Percentiles rank a stretch among this genome's conserved stretches.
Conservation (phyloP, 192 early-diverging fungal genomes). For the Chytriomyces confervae region DNA sequence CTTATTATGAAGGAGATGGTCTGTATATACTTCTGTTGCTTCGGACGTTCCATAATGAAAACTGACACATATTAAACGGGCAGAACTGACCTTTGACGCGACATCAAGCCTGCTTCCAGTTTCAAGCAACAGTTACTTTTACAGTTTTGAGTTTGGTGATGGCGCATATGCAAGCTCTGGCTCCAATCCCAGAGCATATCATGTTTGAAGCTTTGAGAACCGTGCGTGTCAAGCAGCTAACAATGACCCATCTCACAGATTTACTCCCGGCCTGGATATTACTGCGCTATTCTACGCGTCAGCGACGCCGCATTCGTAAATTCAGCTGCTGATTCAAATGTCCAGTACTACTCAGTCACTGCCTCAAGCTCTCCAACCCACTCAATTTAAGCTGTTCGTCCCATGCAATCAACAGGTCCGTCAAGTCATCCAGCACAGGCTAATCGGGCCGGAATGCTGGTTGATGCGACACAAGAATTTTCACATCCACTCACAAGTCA, state of each 20-base stretch:
- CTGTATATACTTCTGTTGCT: too few relatives aligned
- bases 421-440: too few relatives aligned
- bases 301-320: slow-evolving; percentile 9
- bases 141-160: slow-evolving; percentile 29
- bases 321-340: background rate
- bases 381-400: too few relatives aligned
- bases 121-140: background rate
- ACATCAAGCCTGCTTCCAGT: slow-evolving; percentile 5
- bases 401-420: too few relatives aligned
- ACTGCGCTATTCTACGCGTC: slow-evolving; percentile 8
- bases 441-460: too few relatives aligned
- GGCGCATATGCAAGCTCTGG: background rate
- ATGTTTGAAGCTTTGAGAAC: background rate
- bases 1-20: too few relatives aligned
- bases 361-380: background rate
- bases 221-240: too few relatives aligned
- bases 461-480: too few relatives aligned
- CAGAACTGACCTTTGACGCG: slow-evolving; percentile 31
- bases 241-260: too few relatives aligned
- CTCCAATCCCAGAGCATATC: background rate
- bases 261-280: background rate
- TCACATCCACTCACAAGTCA: too few relatives aligned
- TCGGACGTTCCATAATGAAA: too few relatives aligned
- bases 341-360: background rate
- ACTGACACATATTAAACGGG: background rate